Conservation (phyloP, 352 stramenopile species). For the Globisporangium alternatum region DNA sequence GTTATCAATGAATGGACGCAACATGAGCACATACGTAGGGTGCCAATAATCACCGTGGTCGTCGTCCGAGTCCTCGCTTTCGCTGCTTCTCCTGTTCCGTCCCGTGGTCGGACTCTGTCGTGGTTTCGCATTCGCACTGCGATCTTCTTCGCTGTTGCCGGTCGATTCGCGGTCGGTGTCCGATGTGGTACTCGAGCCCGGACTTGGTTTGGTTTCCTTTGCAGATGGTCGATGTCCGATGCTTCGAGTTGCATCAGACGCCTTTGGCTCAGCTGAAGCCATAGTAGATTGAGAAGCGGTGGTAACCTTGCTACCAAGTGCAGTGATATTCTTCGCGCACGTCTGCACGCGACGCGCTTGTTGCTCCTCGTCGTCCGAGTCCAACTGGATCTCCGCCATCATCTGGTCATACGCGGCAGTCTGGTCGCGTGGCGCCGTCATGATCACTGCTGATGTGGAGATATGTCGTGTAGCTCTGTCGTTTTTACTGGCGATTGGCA, state of each 20-base stretch:
- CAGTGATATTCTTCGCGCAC: background rate
- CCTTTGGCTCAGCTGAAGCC: background rate
- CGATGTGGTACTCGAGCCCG: background rate
- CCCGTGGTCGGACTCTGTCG: background rate
- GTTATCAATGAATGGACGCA: background rate
- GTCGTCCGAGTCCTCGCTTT: background rate
- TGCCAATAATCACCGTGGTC: background rate
- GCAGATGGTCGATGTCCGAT: background rate
- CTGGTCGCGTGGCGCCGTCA: conserved; percentile 5
- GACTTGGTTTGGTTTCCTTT: conserved; percentile 3
- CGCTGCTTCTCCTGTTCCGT: background rate
- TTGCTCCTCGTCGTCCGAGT: conserved; percentile 5
- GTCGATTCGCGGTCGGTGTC: conserved; percentile 2
- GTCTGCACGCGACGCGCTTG: background rate
- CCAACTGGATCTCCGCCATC: conserved; percentile 14
- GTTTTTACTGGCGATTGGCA: background rate
- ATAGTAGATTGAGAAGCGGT: background rate
- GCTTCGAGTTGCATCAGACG: background rate
- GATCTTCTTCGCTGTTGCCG: background rate
- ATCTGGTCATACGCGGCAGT: conserved; percentile 9
- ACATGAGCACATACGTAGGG: background rate
- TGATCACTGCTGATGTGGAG: background rate
- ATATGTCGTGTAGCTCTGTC: background rate
- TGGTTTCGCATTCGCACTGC: background rate
- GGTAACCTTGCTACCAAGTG: background rate